Conservation (phyloP, 2,329 filamentous ascomycete species). For the Fusarium mangiferae region DNA sequence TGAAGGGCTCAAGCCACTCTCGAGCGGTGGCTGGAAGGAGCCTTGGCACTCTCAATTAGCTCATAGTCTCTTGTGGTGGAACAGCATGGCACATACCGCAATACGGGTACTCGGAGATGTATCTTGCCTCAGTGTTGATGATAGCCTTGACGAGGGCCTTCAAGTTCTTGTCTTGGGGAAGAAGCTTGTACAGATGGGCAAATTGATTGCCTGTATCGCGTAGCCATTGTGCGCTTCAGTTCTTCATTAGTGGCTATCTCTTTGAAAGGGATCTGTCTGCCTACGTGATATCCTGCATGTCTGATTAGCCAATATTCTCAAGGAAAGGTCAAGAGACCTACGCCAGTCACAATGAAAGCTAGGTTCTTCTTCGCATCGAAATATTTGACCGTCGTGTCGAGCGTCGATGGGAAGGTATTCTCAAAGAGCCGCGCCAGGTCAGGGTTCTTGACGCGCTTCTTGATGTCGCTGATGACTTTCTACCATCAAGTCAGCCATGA, state of each 20-base stretch:
- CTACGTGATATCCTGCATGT: constrained; percentile 27
- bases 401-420: constrained; percentile 12
- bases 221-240: constrained; percentile 7
- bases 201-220: constrained; percentile 24
- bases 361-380: constrained; percentile 10
- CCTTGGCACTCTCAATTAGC: neutral
- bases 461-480: constrained; percentile 26
- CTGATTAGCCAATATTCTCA: too few species aligned
- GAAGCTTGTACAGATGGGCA: constrained; percentile 19
- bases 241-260: too few species aligned
- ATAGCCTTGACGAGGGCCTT: constrained; percentile 18
- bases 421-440: constrained; percentile 25
- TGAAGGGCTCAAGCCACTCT: constrained; percentile 15
- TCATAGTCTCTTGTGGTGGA: rapidly evolving
- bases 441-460: constrained; percentile 15
- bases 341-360: constrained; percentile 13
- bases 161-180: constrained; percentile 11
- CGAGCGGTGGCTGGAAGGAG: constrained; percentile 14
- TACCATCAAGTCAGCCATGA: rapidly evolving
- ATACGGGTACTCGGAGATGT: constrained; percentile 19
- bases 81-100: neutral
- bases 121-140: constrained; percentile 24
- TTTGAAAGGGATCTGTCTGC: neutral
- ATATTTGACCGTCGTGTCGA: constrained; percentile 27
- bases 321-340: too few species aligned